Percentiles rank a stretch among this genome's conserved stretches.
Conservation (phyloP, 305 asterid genomes). For the Plantago lanceolata region DNA sequence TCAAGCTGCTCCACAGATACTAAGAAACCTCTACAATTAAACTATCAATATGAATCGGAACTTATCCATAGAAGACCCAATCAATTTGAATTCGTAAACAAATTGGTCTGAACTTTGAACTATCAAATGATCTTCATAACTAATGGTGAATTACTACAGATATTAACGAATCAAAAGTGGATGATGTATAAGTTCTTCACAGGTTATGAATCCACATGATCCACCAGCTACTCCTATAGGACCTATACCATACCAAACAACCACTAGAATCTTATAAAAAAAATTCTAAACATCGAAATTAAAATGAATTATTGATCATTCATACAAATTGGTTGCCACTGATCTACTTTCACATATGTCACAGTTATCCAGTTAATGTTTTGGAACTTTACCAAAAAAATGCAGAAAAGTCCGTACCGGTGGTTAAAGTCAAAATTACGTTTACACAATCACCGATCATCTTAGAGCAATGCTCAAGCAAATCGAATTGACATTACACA, state of each 20-base stretch:
- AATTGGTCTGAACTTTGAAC: not conserved
- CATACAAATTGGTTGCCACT: too few species aligned
- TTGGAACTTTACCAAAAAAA: not conserved
- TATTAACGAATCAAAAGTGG: not conserved
- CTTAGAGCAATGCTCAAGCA: not conserved
- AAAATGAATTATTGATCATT: too few species aligned
- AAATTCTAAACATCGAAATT: too few species aligned
- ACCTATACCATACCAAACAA: too few species aligned
- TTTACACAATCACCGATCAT: not conserved
- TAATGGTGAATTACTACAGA: not conserved
- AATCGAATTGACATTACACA: not conserved
- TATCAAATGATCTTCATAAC: not conserved
- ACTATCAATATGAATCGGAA: too few species aligned
- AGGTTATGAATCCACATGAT: not conserved
- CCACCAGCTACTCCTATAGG: not conserved
- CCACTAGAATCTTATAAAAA: not conserved
- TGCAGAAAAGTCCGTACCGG: not conserved
- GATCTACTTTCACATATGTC: too few species aligned
- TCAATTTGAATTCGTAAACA: not conserved
- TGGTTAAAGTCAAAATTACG: not conserved
- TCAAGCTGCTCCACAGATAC: too few species aligned
- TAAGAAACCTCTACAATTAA: too few species aligned
- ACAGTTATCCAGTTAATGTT: not conserved
- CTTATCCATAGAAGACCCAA: not conserved
- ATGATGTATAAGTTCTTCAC: not conserved